A percentile compares a stretch with the other conserved stretches of the same genome.
phyloP scores from a whole-genome alignment of 1,139 yeast species.

The Geotrichum citri-aurantii region DNA sequence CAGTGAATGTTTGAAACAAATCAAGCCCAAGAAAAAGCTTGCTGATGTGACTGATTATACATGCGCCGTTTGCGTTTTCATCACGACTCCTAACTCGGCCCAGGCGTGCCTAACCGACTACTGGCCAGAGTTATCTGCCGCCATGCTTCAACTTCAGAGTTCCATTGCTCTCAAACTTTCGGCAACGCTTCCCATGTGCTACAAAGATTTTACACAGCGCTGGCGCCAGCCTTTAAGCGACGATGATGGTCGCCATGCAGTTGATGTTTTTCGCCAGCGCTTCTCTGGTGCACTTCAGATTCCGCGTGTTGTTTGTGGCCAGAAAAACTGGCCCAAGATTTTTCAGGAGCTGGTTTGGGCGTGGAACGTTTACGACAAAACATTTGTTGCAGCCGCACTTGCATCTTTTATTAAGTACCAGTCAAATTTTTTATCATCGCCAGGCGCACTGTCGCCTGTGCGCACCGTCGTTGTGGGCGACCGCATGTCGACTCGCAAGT shows the following conservation, averaged over 20 bases:
- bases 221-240: conserved; percentile 7
- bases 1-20: not conserved
- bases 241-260: conserved; percentile 20
- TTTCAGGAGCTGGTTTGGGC: conserved; percentile 25
- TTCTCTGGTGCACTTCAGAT: conserved; percentile 25
- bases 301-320: conserved; percentile 32
- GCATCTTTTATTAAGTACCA: conserved; percentile 12
- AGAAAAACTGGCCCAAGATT: conserved; percentile 28
- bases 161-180: conserved; percentile 19
- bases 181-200: conserved; percentile 18
- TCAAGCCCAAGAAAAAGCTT: not conserved
- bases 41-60: conserved; percentile 11
- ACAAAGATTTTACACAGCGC: conserved; percentile 5
- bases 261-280: conserved; percentile 24
- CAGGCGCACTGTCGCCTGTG: conserved; percentile 12
- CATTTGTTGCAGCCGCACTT: not conserved
- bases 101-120: conserved; percentile 26
- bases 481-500: conserved; percentile 24
- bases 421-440: conserved; percentile 8
- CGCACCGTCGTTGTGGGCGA: conserved; percentile 27
- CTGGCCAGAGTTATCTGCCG: conserved; percentile 29
- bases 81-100: conserved; percentile 22
- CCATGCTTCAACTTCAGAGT: conserved; percentile 26
- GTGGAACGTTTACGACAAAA: conserved; percentile 11
- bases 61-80: conserved; percentile 26